Conservation (phyloP, 768 basidiomycete genomes). For the Termitomyces sp. region DNA sequence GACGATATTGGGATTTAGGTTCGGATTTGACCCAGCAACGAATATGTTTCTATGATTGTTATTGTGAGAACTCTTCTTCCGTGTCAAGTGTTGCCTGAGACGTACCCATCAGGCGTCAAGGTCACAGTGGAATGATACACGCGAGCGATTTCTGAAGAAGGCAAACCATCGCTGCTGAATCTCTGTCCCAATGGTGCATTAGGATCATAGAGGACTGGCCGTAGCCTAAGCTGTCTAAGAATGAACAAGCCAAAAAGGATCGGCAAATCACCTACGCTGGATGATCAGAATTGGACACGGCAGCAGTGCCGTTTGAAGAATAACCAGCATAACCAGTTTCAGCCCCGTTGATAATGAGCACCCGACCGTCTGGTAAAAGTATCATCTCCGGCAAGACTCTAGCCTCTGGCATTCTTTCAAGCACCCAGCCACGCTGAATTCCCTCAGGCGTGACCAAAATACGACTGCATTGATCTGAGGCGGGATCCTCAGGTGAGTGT, state of each 20-base stretch:
- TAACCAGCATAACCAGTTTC: conserved; percentile 39
- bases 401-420: conserved; percentile 37
- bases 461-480: conserved; percentile 37
- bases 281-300: conserved; percentile 21
- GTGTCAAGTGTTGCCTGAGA: conserved; percentile 4
- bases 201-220: conserved; percentile 47
- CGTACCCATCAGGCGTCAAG: conserved; percentile 48
- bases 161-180: conserved; percentile 42
- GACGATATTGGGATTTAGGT: conserved; percentile 11
- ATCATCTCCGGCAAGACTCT: conserved; percentile 33
- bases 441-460: conserved; percentile 36
- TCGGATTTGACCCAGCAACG: conserved; percentile 40
- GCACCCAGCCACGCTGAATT: conserved; percentile 38
- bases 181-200: conserved; percentile 34
- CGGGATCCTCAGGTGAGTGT: conserved; percentile 32
- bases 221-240: conserved; percentile 27
- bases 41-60: conserved; percentile 14
- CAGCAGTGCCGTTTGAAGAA: conserved; percentile 29
- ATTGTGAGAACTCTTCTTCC: background rate
- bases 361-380: conserved; percentile 34
- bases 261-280: conserved; percentile 18
- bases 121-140: conserved; percentile 61
- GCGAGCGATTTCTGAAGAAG: conserved; percentile 40
- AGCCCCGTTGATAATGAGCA: conserved; percentile 40
- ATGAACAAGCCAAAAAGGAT: conserved; percentile 2